These are phyloP conservation scores for Aschersonia sp. DNA, from an alignment of 2,329 filamentous ascomycete species.

Conservation along the genomic window DNA sequence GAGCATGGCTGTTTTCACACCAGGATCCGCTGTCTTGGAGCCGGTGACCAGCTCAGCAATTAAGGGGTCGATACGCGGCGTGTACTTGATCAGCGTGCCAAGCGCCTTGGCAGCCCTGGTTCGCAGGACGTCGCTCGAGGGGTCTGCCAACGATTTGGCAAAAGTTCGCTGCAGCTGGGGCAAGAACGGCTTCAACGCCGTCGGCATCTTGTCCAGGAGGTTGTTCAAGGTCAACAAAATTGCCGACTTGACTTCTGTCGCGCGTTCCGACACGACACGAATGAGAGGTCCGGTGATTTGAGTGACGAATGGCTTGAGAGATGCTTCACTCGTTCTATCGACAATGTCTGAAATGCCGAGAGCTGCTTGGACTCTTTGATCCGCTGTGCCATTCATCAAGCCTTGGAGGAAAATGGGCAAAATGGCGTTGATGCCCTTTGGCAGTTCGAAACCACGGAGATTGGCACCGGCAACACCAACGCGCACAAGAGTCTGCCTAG, in stretches of 20 bases:
- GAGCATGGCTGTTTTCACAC: slow-evolving; percentile 90
- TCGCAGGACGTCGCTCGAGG: slow-evolving; percentile 76
- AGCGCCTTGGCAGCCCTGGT: slow-evolving; percentile 84
- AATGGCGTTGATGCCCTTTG: slow-evolving; percentile 94
- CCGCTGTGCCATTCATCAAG: slow-evolving; percentile 87
- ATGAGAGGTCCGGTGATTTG: slow-evolving; percentile 96
- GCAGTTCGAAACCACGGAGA: slow-evolving; percentile 76
- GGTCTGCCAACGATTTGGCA: slow-evolving; percentile 86
- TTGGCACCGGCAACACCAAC: slow-evolving; percentile 78
- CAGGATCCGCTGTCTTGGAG: slow-evolving; percentile 71
- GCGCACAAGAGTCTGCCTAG: slow-evolving; percentile 71
- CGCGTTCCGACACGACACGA: slow-evolving; percentile 91
- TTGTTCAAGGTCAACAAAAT: slow-evolving; percentile 92
- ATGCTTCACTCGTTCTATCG: slow-evolving; percentile 75
- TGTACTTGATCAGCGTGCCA: slow-evolving; percentile 89
- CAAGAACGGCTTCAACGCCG: slow-evolving; percentile 89
- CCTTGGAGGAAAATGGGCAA: slow-evolving; percentile 95
- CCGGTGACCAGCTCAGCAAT: slow-evolving; percentile 89
- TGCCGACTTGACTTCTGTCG: slow-evolving; percentile 88
- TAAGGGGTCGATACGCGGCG: slow-evolving; percentile 85
- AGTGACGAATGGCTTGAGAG: slow-evolving; percentile 87
- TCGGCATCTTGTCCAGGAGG: slow-evolving; percentile 88
- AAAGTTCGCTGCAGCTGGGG: slow-evolving; percentile 95
- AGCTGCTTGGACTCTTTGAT: slow-evolving; percentile 84
- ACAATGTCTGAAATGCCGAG: slow-evolving; percentile 92